phyloP scores from a whole-genome alignment of 2,329 filamentous ascomycete genomes.

The Fusarium chuoi region DNA sequence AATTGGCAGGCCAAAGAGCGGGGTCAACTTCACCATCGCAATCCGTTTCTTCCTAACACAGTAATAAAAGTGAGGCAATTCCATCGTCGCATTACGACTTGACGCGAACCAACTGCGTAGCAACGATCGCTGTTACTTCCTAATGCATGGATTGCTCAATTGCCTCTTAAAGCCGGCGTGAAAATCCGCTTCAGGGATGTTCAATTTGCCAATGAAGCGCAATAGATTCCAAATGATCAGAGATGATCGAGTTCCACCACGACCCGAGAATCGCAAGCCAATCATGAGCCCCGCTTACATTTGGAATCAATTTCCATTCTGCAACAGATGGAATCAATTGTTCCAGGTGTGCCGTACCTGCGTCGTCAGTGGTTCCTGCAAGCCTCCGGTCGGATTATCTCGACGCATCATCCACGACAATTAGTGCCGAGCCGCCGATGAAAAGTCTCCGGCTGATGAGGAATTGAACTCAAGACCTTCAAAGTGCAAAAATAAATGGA shows the following conservation, averaged over 20 bases:
- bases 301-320: slow-evolving; percentile 27
- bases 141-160: background rate
- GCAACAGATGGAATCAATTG: slow-evolving; percentile 18
- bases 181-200: background rate
- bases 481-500: background rate
- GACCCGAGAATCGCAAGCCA: background rate
- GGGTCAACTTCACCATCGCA: slow-evolving; percentile 18
- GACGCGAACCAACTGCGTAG: background rate
- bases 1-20: slow-evolving; percentile 21
- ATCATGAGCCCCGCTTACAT: slow-evolving; percentile 22
- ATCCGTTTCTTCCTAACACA: background rate
- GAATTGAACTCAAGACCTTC: background rate
- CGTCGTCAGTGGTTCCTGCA: background rate
- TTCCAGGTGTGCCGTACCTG: slow-evolving; percentile 9
- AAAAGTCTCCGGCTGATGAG: background rate
- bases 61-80: slow-evolving; percentile 9
- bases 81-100: background rate
- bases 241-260: slow-evolving; percentile 2
- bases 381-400: background rate
- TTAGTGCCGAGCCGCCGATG: background rate
- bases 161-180: background rate
- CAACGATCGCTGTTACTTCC: background rate
- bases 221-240: background rate
- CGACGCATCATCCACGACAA: background rate
- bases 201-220: background rate